phyloP scores from a whole-genome alignment of 106 monocot genomes.

The Platanthera zijinensis region DNA sequence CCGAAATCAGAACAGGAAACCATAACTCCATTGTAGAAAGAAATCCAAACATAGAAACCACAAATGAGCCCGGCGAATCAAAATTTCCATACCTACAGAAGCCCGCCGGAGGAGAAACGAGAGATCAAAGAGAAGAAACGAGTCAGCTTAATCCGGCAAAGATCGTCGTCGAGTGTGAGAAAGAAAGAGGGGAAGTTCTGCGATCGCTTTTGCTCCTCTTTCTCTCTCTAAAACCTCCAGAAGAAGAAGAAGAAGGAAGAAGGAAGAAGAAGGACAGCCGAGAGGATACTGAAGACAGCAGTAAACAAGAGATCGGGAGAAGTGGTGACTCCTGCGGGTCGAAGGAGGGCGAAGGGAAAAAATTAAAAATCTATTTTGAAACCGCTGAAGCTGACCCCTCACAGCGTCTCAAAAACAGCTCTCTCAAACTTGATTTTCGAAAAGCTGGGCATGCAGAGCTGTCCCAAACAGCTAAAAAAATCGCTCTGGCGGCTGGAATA shows the following conservation, averaged over 20 bases:
- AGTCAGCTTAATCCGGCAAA: neutral
- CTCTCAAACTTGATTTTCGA: no score
- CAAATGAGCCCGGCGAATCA: neutral
- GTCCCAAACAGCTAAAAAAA: no score
- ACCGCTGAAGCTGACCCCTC: no score
- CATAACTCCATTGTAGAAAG: neutral
- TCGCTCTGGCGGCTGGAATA: no score
- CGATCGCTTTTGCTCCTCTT: neutral
- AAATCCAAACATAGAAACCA: slow-evolving; percentile 4
- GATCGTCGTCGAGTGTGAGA: neutral
- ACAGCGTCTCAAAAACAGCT: no score
- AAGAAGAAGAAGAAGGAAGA: slow-evolving; percentile 8
- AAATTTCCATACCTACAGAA: neutral
- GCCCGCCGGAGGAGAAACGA: slow-evolving; percentile 2
- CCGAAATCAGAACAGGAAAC: neutral
- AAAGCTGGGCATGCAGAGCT: no score
- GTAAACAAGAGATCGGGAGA: slow-evolving; percentile 4
- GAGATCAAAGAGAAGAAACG: neutral
- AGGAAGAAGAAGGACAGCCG: slow-evolving; percentile 10
- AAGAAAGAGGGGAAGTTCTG: neutral
- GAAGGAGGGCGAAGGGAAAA: no score
- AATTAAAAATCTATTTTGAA: no score
- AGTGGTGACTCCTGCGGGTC: no score
- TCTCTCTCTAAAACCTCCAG: slow-evolving; percentile 7
- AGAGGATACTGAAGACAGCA: slow-evolving; percentile 5